phyloP scores from a whole-genome alignment of 768 basidiomycete species.

The Kwoniella sp. region DNA sequence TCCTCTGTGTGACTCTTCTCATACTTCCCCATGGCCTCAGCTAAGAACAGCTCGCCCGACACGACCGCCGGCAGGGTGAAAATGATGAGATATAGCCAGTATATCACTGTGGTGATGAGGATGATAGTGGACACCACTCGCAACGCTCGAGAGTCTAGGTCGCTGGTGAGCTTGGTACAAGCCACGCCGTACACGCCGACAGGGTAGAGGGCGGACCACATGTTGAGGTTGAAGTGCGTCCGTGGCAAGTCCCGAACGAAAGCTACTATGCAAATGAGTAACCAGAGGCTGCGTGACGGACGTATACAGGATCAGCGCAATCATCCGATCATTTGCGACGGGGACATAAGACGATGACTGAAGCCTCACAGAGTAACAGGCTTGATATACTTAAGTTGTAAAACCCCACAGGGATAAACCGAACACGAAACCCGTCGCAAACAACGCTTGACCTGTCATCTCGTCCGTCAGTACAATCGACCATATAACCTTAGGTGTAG shows the following conservation, averaged over 20 bases:
- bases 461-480: background rate
- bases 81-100: slow-evolving; percentile 28
- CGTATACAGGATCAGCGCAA: background rate
- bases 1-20: background rate
- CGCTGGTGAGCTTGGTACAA: slow-evolving; percentile 24
- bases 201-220: slow-evolving; percentile 34
- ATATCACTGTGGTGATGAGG: slow-evolving; percentile 18
- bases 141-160: slow-evolving; percentile 31
- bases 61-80: slow-evolving; percentile 28
- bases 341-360: too few relatives aligned
- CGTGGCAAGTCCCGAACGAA: slow-evolving; percentile 23
- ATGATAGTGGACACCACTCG: slow-evolving; percentile 23
- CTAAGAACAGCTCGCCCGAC: slow-evolving; percentile 29
- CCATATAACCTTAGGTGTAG: too few relatives aligned
- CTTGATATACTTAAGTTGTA: slow-evolving; percentile 22
- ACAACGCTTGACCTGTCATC: slow-evolving; percentile 20
- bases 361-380: background rate
- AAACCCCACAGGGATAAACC: slow-evolving; percentile 25
- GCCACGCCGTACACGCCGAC: slow-evolving; percentile 27
- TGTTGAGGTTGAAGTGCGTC: slow-evolving; percentile 26
- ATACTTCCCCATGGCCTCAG: slow-evolving; percentile 12
- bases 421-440: slow-evolving; percentile 24
- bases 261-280: slow-evolving; percentile 25
- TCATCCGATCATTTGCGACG: too few relatives aligned
- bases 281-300: slow-evolving; percentile 22